Percentiles rank a stretch among this genome's conserved stretches.
Evolutionary conservation across 192 early-diverging fungal genomes (phyloP).

Genomic region (Polychytrium aggregatum): DNA sequence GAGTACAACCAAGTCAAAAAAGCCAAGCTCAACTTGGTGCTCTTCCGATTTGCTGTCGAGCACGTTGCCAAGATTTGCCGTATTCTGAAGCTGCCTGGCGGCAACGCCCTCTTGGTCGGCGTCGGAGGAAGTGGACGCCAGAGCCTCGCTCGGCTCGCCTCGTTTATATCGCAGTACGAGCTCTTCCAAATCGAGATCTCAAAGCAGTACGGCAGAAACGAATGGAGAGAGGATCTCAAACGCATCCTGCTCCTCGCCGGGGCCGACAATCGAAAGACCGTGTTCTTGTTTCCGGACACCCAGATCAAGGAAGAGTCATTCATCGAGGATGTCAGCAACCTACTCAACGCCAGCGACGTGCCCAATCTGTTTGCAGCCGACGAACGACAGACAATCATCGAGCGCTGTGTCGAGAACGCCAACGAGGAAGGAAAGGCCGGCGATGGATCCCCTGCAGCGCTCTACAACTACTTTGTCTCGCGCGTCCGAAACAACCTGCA

Average conservation of each 20-base stretch:
- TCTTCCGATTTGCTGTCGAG: slow-evolving; percentile 55
- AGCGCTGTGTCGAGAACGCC: slow-evolving; percentile 32
- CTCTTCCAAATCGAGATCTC: slow-evolving; percentile 53
- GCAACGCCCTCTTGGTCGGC: slow-evolving; percentile 50
- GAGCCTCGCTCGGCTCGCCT: slow-evolving; percentile 36
- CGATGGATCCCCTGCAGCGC: slow-evolving; percentile 35
- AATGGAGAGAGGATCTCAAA: slow-evolving; percentile 53
- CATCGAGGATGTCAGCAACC: slow-evolving; percentile 46
- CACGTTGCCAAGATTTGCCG: slow-evolving; percentile 47
- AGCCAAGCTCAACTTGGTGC: slow-evolving; percentile 44
- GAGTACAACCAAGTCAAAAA: slow-evolving; percentile 56
- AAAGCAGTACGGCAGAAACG: slow-evolving; percentile 38
- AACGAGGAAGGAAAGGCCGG: slow-evolving; percentile 39
- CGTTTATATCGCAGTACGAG: slow-evolving; percentile 47
- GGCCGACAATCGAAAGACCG: slow-evolving; percentile 40
- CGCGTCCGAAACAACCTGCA: slow-evolving; percentile 44
- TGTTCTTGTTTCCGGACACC: slow-evolving; percentile 51
- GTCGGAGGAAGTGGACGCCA: slow-evolving; percentile 52
- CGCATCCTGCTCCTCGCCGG: slow-evolving; percentile 41
- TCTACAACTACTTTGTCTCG: slow-evolving; percentile 55
- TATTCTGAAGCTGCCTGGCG: slow-evolving; percentile 46
- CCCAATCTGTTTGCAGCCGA: slow-evolving; percentile 48
- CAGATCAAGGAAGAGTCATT: slow-evolving; percentile 56
- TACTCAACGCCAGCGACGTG: slow-evolving; percentile 49
- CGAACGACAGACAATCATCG: slow-evolving; percentile 45